Evolutionary conservation across 129 eudicot species (phyloP).

Genomic region (Pulicaria dysenterica): DNA sequence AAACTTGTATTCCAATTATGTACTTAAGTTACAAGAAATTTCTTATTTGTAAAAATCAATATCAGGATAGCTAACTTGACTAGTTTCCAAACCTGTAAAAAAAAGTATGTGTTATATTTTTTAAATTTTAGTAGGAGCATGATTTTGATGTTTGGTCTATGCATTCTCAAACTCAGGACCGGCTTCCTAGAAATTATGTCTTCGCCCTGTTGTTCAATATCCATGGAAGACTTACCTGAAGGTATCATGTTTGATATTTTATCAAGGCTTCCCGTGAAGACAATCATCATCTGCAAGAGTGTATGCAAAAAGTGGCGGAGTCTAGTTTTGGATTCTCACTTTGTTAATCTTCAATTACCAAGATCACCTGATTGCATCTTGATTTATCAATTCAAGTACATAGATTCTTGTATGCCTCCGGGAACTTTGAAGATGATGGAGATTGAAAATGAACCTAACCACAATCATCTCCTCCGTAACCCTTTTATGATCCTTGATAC

Average conservation of each 20-base stretch:
- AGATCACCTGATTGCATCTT: constrained; percentile 16
- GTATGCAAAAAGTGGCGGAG: constrained; percentile 40
- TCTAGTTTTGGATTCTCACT: constrained; percentile 22
- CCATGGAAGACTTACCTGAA: constrained; percentile 32
- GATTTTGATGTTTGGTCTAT: too few species aligned
- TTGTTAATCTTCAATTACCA: constrained; percentile 20
- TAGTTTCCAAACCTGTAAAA: too few species aligned
- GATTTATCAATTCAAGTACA: background rate
- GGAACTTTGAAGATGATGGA: constrained; percentile 23
- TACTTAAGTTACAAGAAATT: too few species aligned
- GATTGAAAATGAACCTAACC: constrained; percentile 12
- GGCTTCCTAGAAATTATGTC: background rate
- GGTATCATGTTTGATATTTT: constrained; percentile 28
- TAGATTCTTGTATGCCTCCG: background rate
- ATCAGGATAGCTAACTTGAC: too few species aligned
- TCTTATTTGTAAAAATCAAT: too few species aligned
- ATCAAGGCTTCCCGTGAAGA: constrained; percentile 30
- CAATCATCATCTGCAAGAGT: constrained; percentile 29
- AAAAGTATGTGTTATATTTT: too few species aligned
- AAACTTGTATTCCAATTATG: too few species aligned
- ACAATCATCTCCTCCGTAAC: background rate
- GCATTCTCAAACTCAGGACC: too few species aligned
- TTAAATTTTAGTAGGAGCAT: too few species aligned
- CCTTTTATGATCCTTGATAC: background rate
- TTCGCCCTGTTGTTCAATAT: background rate